These are phyloP conservation scores for Pestalotiopsis sp. DNA, from an alignment of 2,329 filamentous ascomycete genomes.

Conservation along the genomic window DNA sequence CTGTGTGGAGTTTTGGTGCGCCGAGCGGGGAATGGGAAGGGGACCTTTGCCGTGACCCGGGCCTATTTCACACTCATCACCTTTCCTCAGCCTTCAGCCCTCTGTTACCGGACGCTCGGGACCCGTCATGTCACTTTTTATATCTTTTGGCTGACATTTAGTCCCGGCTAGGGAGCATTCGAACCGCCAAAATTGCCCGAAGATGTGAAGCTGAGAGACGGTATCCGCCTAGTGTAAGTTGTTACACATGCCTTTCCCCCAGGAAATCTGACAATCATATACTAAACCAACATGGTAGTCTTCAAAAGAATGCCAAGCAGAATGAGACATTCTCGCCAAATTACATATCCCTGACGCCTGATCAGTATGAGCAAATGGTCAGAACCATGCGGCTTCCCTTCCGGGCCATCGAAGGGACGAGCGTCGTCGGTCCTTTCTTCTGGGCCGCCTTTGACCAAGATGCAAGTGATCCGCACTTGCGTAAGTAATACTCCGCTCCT, in stretches of 20 bases:
- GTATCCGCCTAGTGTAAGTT: constrained; percentile 58
- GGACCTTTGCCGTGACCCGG: background rate
- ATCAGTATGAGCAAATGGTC: constrained; percentile 59
- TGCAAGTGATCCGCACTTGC: constrained; percentile 59
- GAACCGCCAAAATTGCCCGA: constrained; percentile 45
- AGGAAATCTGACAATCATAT: background rate
- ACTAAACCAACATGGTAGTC: constrained; percentile 35
- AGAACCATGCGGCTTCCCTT: constrained; percentile 55
- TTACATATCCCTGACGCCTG: constrained; percentile 55
- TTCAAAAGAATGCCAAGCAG: constrained; percentile 59
- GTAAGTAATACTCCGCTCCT: constrained; percentile 38
- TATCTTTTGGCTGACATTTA: background rate
- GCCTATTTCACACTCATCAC: background rate
- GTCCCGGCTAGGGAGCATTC: constrained; percentile 52
- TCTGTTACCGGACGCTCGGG: background rate
- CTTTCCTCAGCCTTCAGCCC: background rate
- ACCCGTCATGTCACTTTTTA: background rate
- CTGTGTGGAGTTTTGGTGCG: constrained; percentile 5
- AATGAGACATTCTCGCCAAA: constrained; percentile 61
- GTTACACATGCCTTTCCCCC: background rate
- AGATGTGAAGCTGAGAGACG: constrained; percentile 50
- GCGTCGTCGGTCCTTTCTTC: constrained; percentile 66
- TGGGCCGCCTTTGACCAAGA: constrained; percentile 62
- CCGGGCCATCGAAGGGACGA: constrained; percentile 60
- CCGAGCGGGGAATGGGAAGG: constrained; percentile 8